phyloP scores from a whole-genome alignment of 495 filamentous ascomycete species.

The Talaromyces liani region DNA sequence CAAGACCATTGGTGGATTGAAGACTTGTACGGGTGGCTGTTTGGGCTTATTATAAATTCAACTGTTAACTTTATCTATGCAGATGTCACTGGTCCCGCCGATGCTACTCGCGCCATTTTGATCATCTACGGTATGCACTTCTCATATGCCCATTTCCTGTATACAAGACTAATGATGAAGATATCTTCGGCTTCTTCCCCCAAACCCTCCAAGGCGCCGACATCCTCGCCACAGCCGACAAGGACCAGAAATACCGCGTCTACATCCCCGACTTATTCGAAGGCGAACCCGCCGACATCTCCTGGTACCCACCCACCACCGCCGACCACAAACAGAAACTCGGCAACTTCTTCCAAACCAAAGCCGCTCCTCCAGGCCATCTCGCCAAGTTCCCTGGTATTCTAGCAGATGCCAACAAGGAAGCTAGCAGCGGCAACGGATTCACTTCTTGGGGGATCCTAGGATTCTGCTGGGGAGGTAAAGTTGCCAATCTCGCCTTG shows the following conservation, averaged over 20 bases:
- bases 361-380: constrained; percentile 55
- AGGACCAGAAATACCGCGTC: constrained; percentile 44
- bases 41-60: background rate
- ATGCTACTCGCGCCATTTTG: constrained; percentile 46
- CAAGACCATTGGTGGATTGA: constrained; percentile 51
- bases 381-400: constrained; percentile 56
- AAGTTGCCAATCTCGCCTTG: constrained; percentile 59
- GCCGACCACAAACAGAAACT: constrained; percentile 73
- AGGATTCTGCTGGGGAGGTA: constrained; percentile 96
- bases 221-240: constrained; percentile 41
- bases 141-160: background rate
- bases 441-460: constrained; percentile 77
- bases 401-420: constrained; percentile 47
- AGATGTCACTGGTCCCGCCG: constrained; percentile 48
- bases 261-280: constrained; percentile 55
- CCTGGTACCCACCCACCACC: constrained; percentile 68
- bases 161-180: constrained; percentile 18
- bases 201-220: constrained; percentile 53
- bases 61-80: background rate
- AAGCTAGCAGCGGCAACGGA: constrained; percentile 22
- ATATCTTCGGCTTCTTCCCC: constrained; percentile 51
- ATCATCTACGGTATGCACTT: constrained; percentile 38
- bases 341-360: constrained; percentile 66
- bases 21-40: constrained; percentile 44
- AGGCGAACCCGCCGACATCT: constrained; percentile 36